phyloP scores from a whole-genome alignment of 1,139 yeast species.

The Debaryomyces psychrophilus region DNA sequence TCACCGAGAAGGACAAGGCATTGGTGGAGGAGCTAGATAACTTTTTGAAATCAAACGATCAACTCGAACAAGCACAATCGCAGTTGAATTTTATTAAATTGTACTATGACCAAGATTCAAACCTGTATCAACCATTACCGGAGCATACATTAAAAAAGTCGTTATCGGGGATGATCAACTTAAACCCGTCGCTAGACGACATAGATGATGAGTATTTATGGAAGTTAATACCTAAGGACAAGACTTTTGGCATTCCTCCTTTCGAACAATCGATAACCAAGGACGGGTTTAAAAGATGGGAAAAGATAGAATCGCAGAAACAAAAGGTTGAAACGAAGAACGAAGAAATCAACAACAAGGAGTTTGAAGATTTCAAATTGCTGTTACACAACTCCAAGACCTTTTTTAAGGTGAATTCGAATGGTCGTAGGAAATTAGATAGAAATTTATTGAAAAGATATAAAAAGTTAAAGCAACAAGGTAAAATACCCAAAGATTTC shows the following conservation, averaged over 20 bases:
- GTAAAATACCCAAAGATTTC: conserved; percentile 21
- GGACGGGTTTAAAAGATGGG: conserved; percentile 45
- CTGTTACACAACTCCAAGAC: conserved; percentile 25
- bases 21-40: conserved; percentile 32
- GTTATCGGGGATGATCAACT: conserved; percentile 43
- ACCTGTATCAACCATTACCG: conserved; percentile 31
- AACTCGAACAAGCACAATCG: conserved; percentile 27
- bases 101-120: conserved; percentile 34
- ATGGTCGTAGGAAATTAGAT: conserved; percentile 35
- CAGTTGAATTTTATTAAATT: conserved; percentile 32
- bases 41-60: conserved; percentile 30
- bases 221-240: conserved; percentile 41
- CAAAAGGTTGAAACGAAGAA: conserved; percentile 24
- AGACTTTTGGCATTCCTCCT: conserved; percentile 42
- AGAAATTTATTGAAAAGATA: conserved; percentile 34
- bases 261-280: conserved; percentile 29
- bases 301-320: conserved; percentile 27
- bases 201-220: conserved; percentile 48
- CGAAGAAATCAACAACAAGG: conserved; percentile 19
- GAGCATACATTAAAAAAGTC: conserved; percentile 46
- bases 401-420: conserved; percentile 24
- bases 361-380: conserved; percentile 27
- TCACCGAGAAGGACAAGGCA: conserved; percentile 31
- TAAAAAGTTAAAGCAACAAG: conserved; percentile 30
- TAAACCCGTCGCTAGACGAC: conserved; percentile 39